Base-by-base conservation (phyloP, 1,139 yeast genomes). In the Yamadazyma atmosphaerica region DNA sequence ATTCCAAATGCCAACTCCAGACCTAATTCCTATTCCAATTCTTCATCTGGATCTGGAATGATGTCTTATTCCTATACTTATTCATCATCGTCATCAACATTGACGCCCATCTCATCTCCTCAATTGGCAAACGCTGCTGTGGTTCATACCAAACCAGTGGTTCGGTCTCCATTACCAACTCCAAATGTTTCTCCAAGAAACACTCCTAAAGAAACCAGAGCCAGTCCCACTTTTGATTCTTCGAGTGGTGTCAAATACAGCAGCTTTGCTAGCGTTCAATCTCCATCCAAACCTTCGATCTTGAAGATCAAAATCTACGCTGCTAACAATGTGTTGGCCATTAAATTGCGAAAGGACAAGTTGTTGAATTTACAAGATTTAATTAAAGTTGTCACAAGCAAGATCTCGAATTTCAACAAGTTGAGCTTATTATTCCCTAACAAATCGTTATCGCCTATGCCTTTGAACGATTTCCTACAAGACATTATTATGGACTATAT, bases 401-500 rank as follows among this genome's bases (percentile, higher is more conserved):
- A 59, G 40, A 45, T 50, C 19, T 45, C 48, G 32, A 42, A 40
- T 26, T 51, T 47, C 22, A 47, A 52, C 25, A 50, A 53, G 19
- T 47, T 63, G 26, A 44, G 48, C 18, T 48, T 64, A 24, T 46
- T 57, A 30, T 65, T 63, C 44, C 54, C 56, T 34, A 52, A 61
- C 40, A 42, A 50, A 21, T 34, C 44, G 4, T 49, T 63, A 30
- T 56, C 52, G 25, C 63, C 68, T 2, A 52, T 64, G 17, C 47
- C 54, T 12, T 45, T 65, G 26, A 56, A 57, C 38, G 45, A 42
- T 21, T 32, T 42, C 14, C 21, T 44, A 3, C 38, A 43, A 13
- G 63, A 51, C 10, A 46, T 61, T 21, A 39, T 61, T 19, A 43
- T 60, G 43, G 68, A 63, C 39, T 63, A 61, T 39, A 47, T 63